phyloP scores from a whole-genome alignment of 2,329 filamentous ascomycete genomes.

The Rhinocladiella mackenziei region DNA sequence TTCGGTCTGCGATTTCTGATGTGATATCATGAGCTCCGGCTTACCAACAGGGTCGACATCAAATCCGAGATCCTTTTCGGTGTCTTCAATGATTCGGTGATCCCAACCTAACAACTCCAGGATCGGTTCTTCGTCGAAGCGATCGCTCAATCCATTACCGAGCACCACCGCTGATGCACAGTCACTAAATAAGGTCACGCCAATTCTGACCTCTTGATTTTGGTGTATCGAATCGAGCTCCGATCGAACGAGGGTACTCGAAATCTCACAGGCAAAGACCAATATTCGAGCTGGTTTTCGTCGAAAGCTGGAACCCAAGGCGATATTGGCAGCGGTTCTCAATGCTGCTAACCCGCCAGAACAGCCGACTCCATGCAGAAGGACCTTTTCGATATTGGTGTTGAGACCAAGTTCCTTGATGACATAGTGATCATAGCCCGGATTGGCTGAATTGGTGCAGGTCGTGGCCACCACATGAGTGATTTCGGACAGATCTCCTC shows the following conservation, averaged over 20 bases:
- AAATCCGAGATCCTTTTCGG: slow-evolving; percentile 61
- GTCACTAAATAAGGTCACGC: slow-evolving; percentile 64
- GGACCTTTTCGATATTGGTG: slow-evolving; percentile 59
- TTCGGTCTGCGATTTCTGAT: too few species aligned
- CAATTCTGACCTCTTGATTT: slow-evolving; percentile 60
- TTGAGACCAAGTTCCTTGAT: slow-evolving; percentile 56
- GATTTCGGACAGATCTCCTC: slow-evolving; percentile 40
- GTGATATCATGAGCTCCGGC: slow-evolving; percentile 23
- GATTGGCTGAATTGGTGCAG: slow-evolving; percentile 66
- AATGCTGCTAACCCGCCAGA: slow-evolving; percentile 60
- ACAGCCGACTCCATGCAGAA: slow-evolving; percentile 65
- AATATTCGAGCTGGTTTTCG: slow-evolving; percentile 59
- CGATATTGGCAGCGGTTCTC: slow-evolving; percentile 63
- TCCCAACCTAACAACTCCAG: slow-evolving; percentile 65
- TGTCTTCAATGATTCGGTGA: slow-evolving; percentile 58
- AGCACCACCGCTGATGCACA: slow-evolving; percentile 64
- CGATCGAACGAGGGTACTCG: slow-evolving; percentile 54
- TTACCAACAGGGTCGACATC: slow-evolving; percentile 59
- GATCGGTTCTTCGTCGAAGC: slow-evolving; percentile 34
- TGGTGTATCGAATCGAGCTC: slow-evolving; percentile 62
- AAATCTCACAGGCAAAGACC: slow-evolving; percentile 52
- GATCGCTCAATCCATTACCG: slow-evolving; percentile 54
- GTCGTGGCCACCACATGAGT: slow-evolving; percentile 66
- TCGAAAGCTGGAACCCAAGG: slow-evolving; percentile 58
- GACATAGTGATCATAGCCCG: slow-evolving; percentile 64